Base-by-base conservation (phyloP, 169 alveolate species). In the Eimeria sp. region DNA sequence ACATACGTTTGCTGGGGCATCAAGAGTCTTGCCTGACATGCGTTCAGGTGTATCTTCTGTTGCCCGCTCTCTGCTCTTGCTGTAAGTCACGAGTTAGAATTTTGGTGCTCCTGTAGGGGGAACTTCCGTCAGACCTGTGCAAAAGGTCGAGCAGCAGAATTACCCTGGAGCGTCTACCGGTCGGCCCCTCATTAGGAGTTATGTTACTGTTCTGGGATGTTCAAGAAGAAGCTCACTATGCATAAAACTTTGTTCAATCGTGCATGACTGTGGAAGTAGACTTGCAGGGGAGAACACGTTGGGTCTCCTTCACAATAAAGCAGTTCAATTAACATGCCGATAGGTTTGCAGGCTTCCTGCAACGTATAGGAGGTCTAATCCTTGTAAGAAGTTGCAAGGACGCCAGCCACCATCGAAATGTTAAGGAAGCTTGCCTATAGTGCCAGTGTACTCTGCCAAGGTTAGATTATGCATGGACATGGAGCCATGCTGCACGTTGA, bases 281-380 rank as follows among this genome's bases (percentile, higher is more conserved):
- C 47, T 9, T 78, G 49, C 88, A 87, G 65, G 61, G 93, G 93
- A 87, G 43, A n/a, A 27, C 51, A 9, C 25, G 13, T 49, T 20
- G 82, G 93, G 47, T 18, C 57, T 87, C 20, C 93, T 83, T 18
- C 16, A 34, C 40, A 34, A 34, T 34, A 34, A 34, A 2, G 40
- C 40, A 34, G 40, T 2, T 34, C 40, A 34, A 2, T 34, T 2
- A 34, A 2, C 40, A 34, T 34, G 40, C 40, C 40, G 40, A 34
- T 34, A n/a, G n/a, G 40, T 34, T 2, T 34, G 40, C 40, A 2
- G 40, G 40, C 40, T 34, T 1, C 40, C 40, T 34, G 78, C 93
- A 82, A 87, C 80, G 30, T 87, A 83, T 67, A 87, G 63, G 93
- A 87, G 49, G 65, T 87, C 49, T 80, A 58, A 10, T 58, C 93